Conservation (phyloP, 441 rosid species). For the Corymbia citriodora region DNA sequence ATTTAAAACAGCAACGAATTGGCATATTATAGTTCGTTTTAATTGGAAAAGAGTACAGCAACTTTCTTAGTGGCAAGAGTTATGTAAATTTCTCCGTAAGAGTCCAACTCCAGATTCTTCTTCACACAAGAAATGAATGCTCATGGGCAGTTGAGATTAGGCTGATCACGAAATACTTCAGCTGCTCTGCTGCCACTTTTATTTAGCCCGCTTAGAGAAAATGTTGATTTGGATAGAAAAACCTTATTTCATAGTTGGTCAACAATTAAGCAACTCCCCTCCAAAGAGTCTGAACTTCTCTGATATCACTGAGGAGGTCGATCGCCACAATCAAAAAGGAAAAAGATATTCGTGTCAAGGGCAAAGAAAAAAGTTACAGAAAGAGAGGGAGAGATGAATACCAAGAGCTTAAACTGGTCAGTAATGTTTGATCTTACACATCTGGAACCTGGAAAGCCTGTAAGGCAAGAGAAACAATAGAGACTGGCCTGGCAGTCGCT, state of each 20-base stretch:
- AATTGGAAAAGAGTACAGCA: neutral
- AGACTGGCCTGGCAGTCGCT: constrained; percentile 28
- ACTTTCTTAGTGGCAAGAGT: neutral
- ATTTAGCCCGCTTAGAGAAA: neutral
- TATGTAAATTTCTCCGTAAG: neutral
- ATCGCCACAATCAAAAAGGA: neutral
- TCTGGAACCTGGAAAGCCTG: constrained; percentile 39
- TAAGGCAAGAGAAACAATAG: constrained; percentile 46
- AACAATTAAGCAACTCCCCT: neutral
- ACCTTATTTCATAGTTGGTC: neutral
- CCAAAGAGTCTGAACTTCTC: neutral
- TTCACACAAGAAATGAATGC: neutral
- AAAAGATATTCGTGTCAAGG: neutral
- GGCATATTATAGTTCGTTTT: neutral
- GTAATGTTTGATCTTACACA: constrained; percentile 57
- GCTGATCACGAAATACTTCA: neutral
- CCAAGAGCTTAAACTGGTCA: constrained; percentile 61
- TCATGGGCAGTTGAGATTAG: neutral
- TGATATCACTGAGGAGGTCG: neutral
- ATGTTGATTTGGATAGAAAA: neutral
- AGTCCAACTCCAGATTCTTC: neutral
- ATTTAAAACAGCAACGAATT: neutral
- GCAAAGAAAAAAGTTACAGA: neutral
- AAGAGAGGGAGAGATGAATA: neutral
- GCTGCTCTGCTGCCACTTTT: neutral